phyloP scores from a whole-genome alignment of 1,284 basidiomycete species.

The Cutaneotrichosporon spelunceum region DNA sequence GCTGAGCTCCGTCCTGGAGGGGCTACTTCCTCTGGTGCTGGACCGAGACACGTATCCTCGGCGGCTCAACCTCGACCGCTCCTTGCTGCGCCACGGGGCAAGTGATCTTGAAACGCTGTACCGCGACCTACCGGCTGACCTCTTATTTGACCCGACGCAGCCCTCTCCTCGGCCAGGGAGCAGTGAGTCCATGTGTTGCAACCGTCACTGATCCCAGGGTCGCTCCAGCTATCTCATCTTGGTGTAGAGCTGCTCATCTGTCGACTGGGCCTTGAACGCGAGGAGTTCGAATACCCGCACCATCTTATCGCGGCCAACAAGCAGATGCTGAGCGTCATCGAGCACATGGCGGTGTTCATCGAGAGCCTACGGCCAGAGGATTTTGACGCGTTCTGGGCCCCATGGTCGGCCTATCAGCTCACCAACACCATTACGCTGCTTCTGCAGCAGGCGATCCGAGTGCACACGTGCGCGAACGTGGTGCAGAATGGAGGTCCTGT shows the following conservation, averaged over 20 bases:
- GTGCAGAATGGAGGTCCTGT: neutral
- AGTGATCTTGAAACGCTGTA: constrained; percentile 22
- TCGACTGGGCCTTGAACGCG: constrained; percentile 23
- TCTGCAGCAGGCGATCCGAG: constrained; percentile 20
- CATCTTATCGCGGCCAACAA: constrained; percentile 11
- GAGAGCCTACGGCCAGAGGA: constrained; percentile 14
- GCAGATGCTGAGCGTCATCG: constrained; percentile 15
- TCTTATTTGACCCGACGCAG: constrained; percentile 12
- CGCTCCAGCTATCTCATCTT: constrained; percentile 20
- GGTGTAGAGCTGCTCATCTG: constrained; percentile 22
- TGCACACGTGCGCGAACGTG: constrained; percentile 11
- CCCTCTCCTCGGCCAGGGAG: neutral
- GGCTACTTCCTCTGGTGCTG: constrained; percentile 20
- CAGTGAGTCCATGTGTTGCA: constrained; percentile 1
- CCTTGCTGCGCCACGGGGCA: constrained; percentile 16
- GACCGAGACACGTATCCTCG: constrained; percentile 12
- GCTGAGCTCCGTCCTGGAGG: constrained; percentile 18
- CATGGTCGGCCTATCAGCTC: constrained; percentile 22
- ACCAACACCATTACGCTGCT: constrained; percentile 21
- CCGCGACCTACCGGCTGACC: constrained; percentile 18
- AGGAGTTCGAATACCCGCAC: constrained; percentile 15
- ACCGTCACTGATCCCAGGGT: constrained; percentile 3
- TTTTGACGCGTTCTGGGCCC: constrained; percentile 15
- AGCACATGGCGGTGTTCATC: constrained; percentile 12
- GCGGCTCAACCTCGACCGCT: constrained; percentile 10